These are phyloP conservation scores for Colletotrichum lindemuthianum DNA, from an alignment of 2,329 filamentous ascomycete species.

Conservation along the genomic window DNA sequence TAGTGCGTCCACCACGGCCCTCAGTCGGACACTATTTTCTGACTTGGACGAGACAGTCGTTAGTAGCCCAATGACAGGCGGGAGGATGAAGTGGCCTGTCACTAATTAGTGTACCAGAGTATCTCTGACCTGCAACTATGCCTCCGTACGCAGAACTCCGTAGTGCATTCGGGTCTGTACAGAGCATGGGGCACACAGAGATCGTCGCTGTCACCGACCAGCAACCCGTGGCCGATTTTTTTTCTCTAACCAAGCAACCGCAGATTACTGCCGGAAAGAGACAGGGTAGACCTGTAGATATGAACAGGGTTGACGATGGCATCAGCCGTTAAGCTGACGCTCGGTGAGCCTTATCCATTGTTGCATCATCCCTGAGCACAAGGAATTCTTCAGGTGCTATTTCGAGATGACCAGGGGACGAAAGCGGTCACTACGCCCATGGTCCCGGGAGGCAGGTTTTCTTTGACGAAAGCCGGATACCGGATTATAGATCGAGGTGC, in stretches of 20 bases:
- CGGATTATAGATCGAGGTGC: slow-evolving; percentile 21
- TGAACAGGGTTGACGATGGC: slow-evolving; percentile 33
- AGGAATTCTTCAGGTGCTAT: slow-evolving; percentile 28
- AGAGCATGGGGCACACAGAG: no score
- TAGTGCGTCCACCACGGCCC: background rate
- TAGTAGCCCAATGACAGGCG: slow-evolving; percentile 30
- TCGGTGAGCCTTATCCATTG: slow-evolving; percentile 9
- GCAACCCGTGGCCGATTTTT: slow-evolving; percentile 13
- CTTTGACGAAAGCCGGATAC: slow-evolving; percentile 5
- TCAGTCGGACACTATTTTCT: slow-evolving; percentile 6
- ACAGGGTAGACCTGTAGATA: slow-evolving; percentile 28
- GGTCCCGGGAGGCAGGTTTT: background rate
- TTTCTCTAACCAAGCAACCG: slow-evolving; percentile 31
- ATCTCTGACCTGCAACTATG: slow-evolving; percentile 4
- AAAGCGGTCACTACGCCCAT: slow-evolving; percentile 4
- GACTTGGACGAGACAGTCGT: slow-evolving; percentile 7
- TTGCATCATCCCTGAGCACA: slow-evolving; percentile 5
- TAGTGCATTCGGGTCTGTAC: background rate
- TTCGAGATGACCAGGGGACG: slow-evolving; percentile 16
- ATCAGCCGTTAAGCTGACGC: slow-evolving; percentile 16
- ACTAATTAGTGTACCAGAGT: slow-evolving; percentile 7
- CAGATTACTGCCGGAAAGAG: slow-evolving; percentile 22
- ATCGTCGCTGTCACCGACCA: no score
- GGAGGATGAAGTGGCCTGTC: slow-evolving; percentile 25
- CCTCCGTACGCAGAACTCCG: background rate